A percentile compares a stretch with the other conserved stretches of the same genome.
Evolutionary conservation across 2,329 filamentous ascomycete species (phyloP).

Genomic region (Sordariomycetes sp.): DNA sequence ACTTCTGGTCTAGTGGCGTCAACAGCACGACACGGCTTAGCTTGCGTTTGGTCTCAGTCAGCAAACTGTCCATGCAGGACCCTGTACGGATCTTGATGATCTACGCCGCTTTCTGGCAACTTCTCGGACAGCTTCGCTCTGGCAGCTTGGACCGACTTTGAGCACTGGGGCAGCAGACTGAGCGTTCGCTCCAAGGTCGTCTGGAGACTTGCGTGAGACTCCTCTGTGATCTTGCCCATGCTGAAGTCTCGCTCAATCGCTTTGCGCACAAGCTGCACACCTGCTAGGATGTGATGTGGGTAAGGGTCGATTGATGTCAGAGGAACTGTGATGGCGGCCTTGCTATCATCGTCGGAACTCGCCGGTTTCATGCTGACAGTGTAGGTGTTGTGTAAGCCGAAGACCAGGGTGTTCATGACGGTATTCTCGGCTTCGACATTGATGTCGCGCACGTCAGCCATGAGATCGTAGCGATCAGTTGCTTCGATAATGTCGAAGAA

Average conservation of each 20-base stretch:
- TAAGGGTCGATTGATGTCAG: constrained; percentile 22
- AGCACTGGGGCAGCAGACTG: constrained; percentile 17
- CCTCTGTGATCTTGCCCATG: constrained; percentile 13
- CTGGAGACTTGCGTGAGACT: constrained; percentile 15
- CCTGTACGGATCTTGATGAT: constrained; percentile 7
- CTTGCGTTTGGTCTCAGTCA: too few relatives aligned
- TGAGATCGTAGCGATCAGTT: constrained; percentile 15
- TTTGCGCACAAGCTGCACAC: constrained; percentile 18
- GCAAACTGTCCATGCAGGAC: constrained; percentile 5
- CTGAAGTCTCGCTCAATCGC: constrained; percentile 17
- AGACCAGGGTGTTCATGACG: constrained; percentile 19
- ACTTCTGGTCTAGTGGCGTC: too few relatives aligned
- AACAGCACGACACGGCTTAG: too few relatives aligned
- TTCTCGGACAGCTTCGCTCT: constrained; percentile 11
- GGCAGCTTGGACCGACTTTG: constrained; percentile 20
- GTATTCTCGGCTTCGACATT: constrained; percentile 17
- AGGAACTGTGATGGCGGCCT: constrained; percentile 12
- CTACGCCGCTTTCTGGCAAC: neutral
- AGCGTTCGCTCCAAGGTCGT: constrained; percentile 15
- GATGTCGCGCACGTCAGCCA: constrained; percentile 13
- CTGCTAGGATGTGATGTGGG: constrained; percentile 19
- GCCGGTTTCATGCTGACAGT: constrained; percentile 5
- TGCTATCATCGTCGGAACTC: neutral
- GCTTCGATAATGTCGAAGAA: constrained; percentile 18
- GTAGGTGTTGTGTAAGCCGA: constrained; percentile 18